Percentiles rank a stretch among this genome's conserved stretches.
Evolutionary conservation across 2,329 filamentous ascomycete species (phyloP).

Genomic region (Dendrostoma leiphaemia): DNA sequence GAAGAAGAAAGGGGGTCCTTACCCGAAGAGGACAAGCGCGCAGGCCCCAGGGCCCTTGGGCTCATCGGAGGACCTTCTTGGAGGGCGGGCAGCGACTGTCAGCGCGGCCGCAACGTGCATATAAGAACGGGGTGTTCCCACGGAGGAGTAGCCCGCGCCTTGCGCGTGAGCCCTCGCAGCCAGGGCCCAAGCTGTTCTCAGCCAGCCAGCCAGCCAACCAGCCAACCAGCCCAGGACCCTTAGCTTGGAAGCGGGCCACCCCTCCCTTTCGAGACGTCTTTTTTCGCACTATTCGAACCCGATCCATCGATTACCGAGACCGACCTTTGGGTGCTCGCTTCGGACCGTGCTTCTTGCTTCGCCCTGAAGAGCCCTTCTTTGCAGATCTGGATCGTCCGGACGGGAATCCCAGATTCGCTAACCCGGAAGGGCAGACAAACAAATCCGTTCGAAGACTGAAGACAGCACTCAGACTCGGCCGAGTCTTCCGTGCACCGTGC

Average conservation of each 20-base stretch:
- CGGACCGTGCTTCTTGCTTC: neutral
- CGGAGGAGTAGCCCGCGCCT: neutral
- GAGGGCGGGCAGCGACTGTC: constrained; percentile 7
- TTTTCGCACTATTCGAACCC: neutral
- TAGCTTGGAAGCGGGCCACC: neutral
- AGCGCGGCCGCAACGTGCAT: constrained; percentile 14
- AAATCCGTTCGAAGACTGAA: too few relatives aligned
- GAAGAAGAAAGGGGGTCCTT: constrained; percentile 2
- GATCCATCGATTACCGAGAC: neutral
- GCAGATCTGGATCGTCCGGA: too few relatives aligned
- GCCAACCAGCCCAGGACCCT: neutral
- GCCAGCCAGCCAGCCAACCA: neutral
- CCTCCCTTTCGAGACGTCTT: neutral
- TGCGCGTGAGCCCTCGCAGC: neutral
- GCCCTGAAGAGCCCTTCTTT: too few relatives aligned
- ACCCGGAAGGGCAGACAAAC: neutral
- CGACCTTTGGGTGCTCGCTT: neutral
- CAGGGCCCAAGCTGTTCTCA: neutral
- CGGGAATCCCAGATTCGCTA: too few relatives aligned
- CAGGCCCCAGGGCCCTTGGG: neutral
- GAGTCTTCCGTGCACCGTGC: too few relatives aligned
- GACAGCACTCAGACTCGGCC: too few relatives aligned
- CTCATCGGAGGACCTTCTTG: neutral
- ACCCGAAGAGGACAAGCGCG: constrained; percentile 16
- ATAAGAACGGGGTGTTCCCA: constrained; percentile 19